phyloP scores from a whole-genome alignment of 2,329 filamentous ascomycete species.

The Colletotrichum australisinense region DNA sequence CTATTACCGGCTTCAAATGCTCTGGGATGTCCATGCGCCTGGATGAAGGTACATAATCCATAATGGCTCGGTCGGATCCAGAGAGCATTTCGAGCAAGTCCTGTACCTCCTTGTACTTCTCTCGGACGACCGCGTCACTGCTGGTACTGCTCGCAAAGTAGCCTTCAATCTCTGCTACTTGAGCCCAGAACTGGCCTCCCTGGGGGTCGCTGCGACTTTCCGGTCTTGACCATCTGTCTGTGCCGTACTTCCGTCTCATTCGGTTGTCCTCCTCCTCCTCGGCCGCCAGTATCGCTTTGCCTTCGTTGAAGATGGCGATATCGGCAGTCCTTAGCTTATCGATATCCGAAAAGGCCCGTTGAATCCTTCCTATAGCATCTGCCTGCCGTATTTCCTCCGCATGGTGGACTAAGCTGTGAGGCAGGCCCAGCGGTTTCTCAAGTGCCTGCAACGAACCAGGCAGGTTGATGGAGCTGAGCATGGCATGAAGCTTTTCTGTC shows the following conservation, averaged over 20 bases:
- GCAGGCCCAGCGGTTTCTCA: slow-evolving; percentile 92
- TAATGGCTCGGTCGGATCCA: slow-evolving; percentile 82
- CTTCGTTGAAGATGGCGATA: slow-evolving; percentile 83
- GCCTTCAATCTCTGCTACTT: slow-evolving; percentile 82
- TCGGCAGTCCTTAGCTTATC: slow-evolving; percentile 89
- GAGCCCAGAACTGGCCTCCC: slow-evolving; percentile 76
- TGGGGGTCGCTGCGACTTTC: slow-evolving; percentile 76
- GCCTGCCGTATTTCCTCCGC: slow-evolving; percentile 95
- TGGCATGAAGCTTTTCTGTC: slow-evolving; percentile 82
- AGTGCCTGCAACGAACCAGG: slow-evolving; percentile 94
- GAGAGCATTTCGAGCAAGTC: slow-evolving; percentile 80
- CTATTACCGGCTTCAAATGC: slow-evolving; percentile 82
- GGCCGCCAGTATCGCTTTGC: slow-evolving; percentile 78
- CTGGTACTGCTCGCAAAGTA: slow-evolving; percentile 78
- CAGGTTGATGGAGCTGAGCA: slow-evolving; percentile 85
- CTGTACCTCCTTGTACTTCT: slow-evolving; percentile 83
- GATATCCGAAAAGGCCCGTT: slow-evolving; percentile 86
- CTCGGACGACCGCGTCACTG: slow-evolving; percentile 73
- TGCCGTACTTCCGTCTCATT: slow-evolving; percentile 83
- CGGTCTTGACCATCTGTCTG: slow-evolving; percentile 82
- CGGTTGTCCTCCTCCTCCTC: slow-evolving; percentile 88
- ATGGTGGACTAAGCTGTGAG: slow-evolving; percentile 86
- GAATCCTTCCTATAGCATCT: slow-evolving; percentile 82
- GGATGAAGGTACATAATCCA: slow-evolving; percentile 91
- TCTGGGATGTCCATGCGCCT: slow-evolving; percentile 83